A percentile compares a stretch with the other conserved stretches of the same genome.
These are phyloP conservation scores for Ophiostoma himal-ulmi DNA, from an alignment of 2,329 filamentous ascomycete species.

Conservation along the genomic window DNA sequence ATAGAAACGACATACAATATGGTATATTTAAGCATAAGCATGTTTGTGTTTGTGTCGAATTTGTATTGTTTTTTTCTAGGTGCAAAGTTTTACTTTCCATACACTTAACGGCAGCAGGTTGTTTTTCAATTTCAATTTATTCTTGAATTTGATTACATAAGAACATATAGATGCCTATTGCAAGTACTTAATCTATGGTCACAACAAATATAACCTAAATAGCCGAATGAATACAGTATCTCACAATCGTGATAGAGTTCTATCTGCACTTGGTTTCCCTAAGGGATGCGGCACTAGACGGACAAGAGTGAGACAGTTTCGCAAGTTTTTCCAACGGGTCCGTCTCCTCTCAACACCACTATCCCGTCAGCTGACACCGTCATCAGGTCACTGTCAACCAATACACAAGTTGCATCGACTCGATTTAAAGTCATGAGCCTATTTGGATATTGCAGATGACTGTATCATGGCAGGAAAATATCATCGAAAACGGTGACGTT, in stretches of 20 bases:
- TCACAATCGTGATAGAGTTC: background rate
- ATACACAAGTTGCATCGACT: background rate
- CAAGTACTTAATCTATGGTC: background rate
- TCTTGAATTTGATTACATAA: too few relatives aligned
- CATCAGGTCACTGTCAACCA: background rate
- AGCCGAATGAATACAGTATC: background rate
- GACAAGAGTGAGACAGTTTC: slow-evolving; percentile 1
- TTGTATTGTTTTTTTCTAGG: background rate
- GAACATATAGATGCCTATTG: too few relatives aligned
- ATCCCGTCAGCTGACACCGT: background rate
- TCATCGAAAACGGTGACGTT: background rate
- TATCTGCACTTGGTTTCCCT: background rate
- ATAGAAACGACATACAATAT: background rate
- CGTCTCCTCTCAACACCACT: background rate
- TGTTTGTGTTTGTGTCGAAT: background rate
- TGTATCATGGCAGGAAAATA: background rate
- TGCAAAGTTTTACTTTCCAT: too few relatives aligned
- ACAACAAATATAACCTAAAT: background rate
- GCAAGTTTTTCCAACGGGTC: background rate
- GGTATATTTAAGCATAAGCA: background rate
- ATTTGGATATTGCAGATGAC: background rate
- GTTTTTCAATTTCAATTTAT: too few relatives aligned
- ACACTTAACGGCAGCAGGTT: too few relatives aligned
- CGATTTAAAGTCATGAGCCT: background rate
- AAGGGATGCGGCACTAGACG: background rate